Evolutionary conservation across 1,284 basidiomycete species (phyloP).

Genomic region (Marasmius oreades): DNA sequence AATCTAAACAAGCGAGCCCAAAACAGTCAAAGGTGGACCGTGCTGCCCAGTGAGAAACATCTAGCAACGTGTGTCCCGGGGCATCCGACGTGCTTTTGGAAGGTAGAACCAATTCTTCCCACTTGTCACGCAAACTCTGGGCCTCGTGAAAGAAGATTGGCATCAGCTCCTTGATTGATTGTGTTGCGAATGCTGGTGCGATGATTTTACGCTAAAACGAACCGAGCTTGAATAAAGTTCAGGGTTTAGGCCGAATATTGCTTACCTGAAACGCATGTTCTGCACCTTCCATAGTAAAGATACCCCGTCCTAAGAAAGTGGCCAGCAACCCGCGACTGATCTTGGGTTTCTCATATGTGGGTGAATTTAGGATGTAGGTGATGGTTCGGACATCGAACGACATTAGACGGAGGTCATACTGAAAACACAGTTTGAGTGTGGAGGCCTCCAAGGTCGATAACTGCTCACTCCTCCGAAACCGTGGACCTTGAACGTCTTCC

Average conservation of each 20-base stretch:
- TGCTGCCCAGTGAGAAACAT: slow-evolving; percentile 45
- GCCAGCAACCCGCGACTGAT: slow-evolving; percentile 46
- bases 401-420: slow-evolving; percentile 54
- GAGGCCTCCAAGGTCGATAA: background rate
- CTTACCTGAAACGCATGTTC: slow-evolving; percentile 40
- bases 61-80: slow-evolving; percentile 25
- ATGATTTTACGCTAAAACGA: slow-evolving; percentile 39
- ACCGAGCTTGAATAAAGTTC: background rate
- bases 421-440: background rate
- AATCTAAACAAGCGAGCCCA: slow-evolving; percentile 47
- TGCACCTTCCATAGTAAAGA: slow-evolving; percentile 47
- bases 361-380: slow-evolving; percentile 44
- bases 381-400: slow-evolving; percentile 48
- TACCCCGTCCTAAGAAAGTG: slow-evolving; percentile 45
- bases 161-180: slow-evolving; percentile 37
- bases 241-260: background rate
- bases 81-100: slow-evolving; percentile 11
- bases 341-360: slow-evolving; percentile 52
- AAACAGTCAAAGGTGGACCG: slow-evolving; percentile 51
- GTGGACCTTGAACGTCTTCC: slow-evolving; percentile 48
- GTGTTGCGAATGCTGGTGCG: slow-evolving; percentile 43
- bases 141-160: slow-evolving; percentile 47
- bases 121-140: slow-evolving; percentile 40
- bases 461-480: slow-evolving; percentile 42
- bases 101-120: slow-evolving; percentile 31